These are phyloP conservation scores for Cyamopsis tetragonoloba DNA, from an alignment of 306 rosid species.

Conservation along the genomic window DNA sequence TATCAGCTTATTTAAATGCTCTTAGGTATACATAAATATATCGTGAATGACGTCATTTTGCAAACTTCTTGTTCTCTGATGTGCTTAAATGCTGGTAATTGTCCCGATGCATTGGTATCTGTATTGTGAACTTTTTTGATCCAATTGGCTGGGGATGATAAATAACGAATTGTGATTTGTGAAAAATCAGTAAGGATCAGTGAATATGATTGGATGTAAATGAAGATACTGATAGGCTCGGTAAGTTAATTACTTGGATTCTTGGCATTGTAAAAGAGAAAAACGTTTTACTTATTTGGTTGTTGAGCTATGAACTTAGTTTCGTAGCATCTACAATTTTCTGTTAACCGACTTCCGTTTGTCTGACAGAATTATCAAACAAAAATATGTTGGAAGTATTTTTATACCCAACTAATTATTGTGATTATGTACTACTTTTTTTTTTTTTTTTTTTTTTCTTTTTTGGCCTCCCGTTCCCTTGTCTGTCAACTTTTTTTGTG, in stretches of 20 bases:
- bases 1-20: neutral
- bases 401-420: slow-evolving; percentile 8
- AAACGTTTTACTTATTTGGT: neutral
- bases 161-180: neutral
- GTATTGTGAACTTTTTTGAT: neutral
- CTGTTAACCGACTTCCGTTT: neutral
- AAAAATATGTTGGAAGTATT: neutral
- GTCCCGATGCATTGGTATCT: slow-evolving; percentile 5
- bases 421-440: neutral
- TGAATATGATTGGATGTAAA: neutral
- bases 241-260: neutral
- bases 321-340: neutral
- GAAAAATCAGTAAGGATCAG: neutral
- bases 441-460: slow-evolving; percentile 9
- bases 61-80: neutral
- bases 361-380: neutral
- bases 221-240: neutral
- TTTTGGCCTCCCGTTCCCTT: neutral
- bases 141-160: neutral
- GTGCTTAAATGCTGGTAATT: neutral
- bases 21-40: neutral
- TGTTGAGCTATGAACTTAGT: neutral
- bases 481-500: neutral
- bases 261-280: neutral
- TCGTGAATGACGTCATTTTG: neutral